Percentiles rank a stretch among this genome's conserved stretches.
phyloP scores from a whole-genome alignment of 345 rosid genomes.

The Geranium brycei region DNA sequence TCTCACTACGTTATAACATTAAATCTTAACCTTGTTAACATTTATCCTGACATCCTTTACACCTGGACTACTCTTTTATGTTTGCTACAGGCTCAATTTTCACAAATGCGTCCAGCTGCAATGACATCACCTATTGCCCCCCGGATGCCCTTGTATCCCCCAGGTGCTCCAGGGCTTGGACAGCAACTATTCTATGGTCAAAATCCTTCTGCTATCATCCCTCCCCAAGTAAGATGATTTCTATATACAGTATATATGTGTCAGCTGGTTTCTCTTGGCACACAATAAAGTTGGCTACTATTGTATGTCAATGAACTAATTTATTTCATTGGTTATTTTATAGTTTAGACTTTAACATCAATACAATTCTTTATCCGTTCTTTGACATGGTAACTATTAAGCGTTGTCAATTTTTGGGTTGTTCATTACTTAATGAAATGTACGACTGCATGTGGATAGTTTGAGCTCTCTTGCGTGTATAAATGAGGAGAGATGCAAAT shows the following conservation, averaged over 20 bases:
- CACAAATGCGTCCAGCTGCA: slow-evolving; percentile 3
- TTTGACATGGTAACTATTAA: too few species aligned
- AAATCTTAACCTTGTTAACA: too few species aligned
- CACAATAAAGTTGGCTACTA: background rate
- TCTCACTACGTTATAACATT: too few species aligned
- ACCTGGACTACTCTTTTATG: background rate
- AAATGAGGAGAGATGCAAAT: too few species aligned
- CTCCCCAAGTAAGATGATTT: slow-evolving; percentile 7
- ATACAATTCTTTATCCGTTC: too few species aligned
- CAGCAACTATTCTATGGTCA: slow-evolving; percentile 6
- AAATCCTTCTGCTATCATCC: slow-evolving; percentile 7
- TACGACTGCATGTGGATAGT: too few species aligned
- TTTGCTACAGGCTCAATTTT: slow-evolving; percentile 1
- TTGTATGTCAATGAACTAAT: background rate
- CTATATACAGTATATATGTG: too few species aligned
- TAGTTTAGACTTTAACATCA: background rate
- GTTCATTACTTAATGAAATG: too few species aligned
- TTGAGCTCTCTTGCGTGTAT: too few species aligned
- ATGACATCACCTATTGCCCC: slow-evolving; percentile 6
- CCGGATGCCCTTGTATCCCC: slow-evolving; percentile 7
- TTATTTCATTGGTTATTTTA: background rate
- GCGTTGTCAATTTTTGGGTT: too few species aligned
- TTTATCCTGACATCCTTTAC: background rate
- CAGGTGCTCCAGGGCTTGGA: slow-evolving; percentile 1
- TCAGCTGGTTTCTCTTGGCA: background rate